Evolutionary conservation across 345 rosid genomes (phyloP).

Genomic region (Citrus trifoliata): DNA sequence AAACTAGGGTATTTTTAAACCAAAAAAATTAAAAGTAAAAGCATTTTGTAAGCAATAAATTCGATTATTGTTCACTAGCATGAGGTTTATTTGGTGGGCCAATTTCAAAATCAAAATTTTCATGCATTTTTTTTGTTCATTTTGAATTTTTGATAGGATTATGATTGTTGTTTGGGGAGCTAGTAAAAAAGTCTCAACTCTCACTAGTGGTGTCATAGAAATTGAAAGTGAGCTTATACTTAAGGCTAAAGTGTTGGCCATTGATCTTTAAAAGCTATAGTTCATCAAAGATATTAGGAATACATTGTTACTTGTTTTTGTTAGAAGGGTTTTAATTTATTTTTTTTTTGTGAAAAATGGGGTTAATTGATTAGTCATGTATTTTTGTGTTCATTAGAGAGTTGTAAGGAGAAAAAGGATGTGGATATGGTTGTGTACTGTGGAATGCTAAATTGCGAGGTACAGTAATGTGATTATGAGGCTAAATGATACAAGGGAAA

Average conservation of each 20-base stretch:
- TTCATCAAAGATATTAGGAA: slow-evolving; percentile 74
- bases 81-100: background rate
- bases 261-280: slow-evolving; percentile 26
- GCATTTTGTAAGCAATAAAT: background rate
- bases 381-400: slow-evolving; percentile 40
- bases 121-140: background rate
- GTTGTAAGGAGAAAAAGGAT: slow-evolving; percentile 57
- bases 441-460: slow-evolving; percentile 97
- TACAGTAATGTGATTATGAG: slow-evolving; percentile 78
- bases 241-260: slow-evolving; percentile 41
- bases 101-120: background rate
- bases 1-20: slow-evolving; percentile 61
- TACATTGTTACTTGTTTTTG: slow-evolving; percentile 10
- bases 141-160: slow-evolving; percentile 39
- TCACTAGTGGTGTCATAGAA: slow-evolving; percentile 72
- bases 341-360: background rate
- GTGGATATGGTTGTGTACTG: slow-evolving; percentile 75
- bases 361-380: background rate
- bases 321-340: background rate
- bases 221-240: slow-evolving; percentile 51
- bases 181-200: slow-evolving; percentile 88
- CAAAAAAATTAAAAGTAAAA: background rate
- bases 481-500: slow-evolving; percentile 81
- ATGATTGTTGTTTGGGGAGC: slow-evolving; percentile 94
- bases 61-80: too few species aligned